phyloP scores from a whole-genome alignment of 192 early-diverging fungal genomes.

The Coemansia sp. region DNA sequence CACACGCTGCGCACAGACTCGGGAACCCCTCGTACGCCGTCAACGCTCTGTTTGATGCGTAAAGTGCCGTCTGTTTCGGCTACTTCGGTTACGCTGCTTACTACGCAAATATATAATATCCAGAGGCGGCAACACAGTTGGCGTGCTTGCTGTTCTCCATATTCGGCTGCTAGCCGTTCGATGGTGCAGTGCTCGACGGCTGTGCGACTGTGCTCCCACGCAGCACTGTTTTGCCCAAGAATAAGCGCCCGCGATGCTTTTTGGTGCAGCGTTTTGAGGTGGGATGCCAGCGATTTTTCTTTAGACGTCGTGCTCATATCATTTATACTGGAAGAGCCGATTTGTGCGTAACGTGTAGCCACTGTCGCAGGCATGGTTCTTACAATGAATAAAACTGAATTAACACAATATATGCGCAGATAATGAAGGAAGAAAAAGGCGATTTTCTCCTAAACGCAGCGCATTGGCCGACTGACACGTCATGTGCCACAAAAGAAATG shows the following conservation, averaged over 20 bases:
- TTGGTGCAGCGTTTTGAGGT: conserved; percentile 43
- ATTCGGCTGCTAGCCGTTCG: conserved; percentile 29
- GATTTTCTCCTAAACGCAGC: not conserved
- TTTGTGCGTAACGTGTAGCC: not conserved
- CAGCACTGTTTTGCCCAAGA: conserved; percentile 33
- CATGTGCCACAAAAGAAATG: not conserved
- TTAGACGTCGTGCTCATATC: not conserved
- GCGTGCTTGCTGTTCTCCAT: conserved; percentile 42
- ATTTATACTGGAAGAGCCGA: too few species aligned
- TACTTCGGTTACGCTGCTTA: conserved; percentile 46
- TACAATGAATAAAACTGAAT: not conserved
- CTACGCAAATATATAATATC: conserved; percentile 53
- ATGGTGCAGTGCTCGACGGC: conserved; percentile 46
- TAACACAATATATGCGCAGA: too few species aligned
- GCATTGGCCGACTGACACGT: not conserved
- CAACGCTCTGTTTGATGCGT: conserved; percentile 13
- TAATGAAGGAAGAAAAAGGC: not conserved
- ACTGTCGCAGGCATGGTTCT: conserved; percentile 11
- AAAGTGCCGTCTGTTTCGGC: conserved; percentile 37
- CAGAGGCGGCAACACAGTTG: conserved; percentile 53
- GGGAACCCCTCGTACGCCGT: conserved; percentile 15
- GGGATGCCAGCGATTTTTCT: conserved; percentile 9
- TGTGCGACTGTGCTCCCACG: conserved; percentile 35
- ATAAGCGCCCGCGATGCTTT: conserved; percentile 52
- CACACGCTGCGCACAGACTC: conserved; percentile 37